Conservation (phyloP, 495 filamentous ascomycete genomes). For the Annulohypoxylon nitens region DNA sequence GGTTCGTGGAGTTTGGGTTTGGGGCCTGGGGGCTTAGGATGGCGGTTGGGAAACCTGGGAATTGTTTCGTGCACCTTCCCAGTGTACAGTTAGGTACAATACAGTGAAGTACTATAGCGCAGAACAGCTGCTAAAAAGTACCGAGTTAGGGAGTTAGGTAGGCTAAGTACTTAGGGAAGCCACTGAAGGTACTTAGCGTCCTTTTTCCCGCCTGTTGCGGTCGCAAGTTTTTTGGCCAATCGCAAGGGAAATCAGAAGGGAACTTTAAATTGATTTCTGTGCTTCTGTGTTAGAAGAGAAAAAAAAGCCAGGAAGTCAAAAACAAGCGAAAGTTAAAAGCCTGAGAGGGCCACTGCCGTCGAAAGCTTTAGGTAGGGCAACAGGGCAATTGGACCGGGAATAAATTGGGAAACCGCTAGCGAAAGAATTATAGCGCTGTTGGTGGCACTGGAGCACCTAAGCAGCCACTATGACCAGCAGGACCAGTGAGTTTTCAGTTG, state of each 20-base stretch:
- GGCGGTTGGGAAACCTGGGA: conserved; percentile 21
- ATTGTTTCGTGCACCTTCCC: conserved; percentile 44
- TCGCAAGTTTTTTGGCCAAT: conserved; percentile 7
- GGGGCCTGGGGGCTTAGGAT: conserved; percentile 15
- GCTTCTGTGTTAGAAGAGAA: not conserved
- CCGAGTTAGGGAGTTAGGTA: not conserved
- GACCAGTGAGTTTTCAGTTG: not conserved
- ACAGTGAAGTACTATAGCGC: not conserved
- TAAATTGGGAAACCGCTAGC: conserved; percentile 1
- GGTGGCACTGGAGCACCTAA: not conserved
- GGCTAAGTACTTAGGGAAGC: conserved; percentile 2
- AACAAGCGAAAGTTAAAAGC: not conserved
- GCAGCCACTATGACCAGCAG: not conserved
- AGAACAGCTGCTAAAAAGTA: not conserved
- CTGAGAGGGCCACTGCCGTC: not conserved
- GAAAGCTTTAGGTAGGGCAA: not conserved
- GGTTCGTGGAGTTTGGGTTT: conserved; percentile 29
- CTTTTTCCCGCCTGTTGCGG: conserved; percentile 4
- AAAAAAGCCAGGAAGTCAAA: not conserved
- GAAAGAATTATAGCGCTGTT: conserved; percentile 16
- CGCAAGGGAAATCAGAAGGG: not conserved
- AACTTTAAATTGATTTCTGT: conserved; percentile 6
- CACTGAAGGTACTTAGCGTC: conserved; percentile 12
- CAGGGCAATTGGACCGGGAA: conserved; percentile 5
- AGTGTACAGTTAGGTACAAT: conserved; percentile 6